Evolutionary conservation across 2,329 filamentous ascomycete genomes (phyloP).

Genomic region (Penicillium sp.): DNA sequence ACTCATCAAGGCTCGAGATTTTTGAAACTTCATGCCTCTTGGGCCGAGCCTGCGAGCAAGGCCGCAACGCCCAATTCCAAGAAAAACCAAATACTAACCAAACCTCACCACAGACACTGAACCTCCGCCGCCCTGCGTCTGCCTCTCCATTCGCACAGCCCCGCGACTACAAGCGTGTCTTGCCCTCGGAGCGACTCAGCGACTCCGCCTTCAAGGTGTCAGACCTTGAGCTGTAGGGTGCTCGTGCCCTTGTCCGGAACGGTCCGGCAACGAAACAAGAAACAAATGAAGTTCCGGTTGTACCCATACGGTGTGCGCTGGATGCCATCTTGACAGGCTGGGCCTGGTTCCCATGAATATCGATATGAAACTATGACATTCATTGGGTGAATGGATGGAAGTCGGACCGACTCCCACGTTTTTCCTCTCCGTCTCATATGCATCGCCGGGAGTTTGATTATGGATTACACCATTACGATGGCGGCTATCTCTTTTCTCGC

Average conservation of each 20-base stretch:
- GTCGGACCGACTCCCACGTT: neutral
- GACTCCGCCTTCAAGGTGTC: conserved; percentile 29
- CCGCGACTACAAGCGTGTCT: conserved; percentile 38
- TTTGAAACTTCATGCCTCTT: neutral
- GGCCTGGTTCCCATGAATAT: conserved; percentile 5
- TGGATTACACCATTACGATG: conserved; percentile 22
- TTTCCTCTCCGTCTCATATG: conserved; percentile 24
- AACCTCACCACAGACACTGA: conserved; percentile 33
- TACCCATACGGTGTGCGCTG: neutral
- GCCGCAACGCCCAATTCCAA: neutral
- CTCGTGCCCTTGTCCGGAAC: conserved; percentile 3
- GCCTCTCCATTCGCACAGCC: conserved; percentile 45
- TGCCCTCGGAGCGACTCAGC: conserved; percentile 36
- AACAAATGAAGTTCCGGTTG: neutral
- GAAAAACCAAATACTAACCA: conserved; percentile 8
- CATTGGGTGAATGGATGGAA: neutral
- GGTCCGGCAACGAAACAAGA: conserved; percentile 7
- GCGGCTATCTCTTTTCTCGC: conserved; percentile 20
- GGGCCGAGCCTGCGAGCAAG: neutral
- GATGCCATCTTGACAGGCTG: conserved; percentile 12
- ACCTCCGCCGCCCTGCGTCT: conserved; percentile 41
- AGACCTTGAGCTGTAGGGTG: conserved; percentile 20
- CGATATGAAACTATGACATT: neutral
- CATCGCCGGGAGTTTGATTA: conserved; percentile 36
- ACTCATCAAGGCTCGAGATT: neutral